phyloP scores from a whole-genome alignment of 1,284 basidiomycete species.

The Ceratobasidium sp. region DNA sequence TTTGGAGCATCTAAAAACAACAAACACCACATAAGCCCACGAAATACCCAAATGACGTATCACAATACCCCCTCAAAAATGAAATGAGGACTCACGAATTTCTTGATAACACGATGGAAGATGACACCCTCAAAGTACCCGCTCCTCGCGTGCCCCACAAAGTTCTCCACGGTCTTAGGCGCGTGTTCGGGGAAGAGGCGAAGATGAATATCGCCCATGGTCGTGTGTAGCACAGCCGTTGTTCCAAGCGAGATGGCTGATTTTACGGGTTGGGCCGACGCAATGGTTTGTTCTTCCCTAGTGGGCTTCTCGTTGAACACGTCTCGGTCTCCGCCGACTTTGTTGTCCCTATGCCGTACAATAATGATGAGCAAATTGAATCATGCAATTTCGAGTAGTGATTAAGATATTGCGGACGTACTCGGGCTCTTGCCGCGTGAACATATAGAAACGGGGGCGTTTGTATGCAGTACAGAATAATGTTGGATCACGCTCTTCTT shows the following conservation, averaged over 20 bases:
- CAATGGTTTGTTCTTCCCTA: conserved; percentile 93
- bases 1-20: conserved; percentile 86
- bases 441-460: conserved; percentile 95
- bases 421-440: conserved; percentile 92
- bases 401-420: conserved; percentile 56
- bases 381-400: background rate
- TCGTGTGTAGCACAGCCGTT: conserved; percentile 92
- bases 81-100: conserved; percentile 79
- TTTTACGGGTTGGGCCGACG: conserved; percentile 66
- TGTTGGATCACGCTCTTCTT: conserved; percentile 86
- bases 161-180: conserved; percentile 97
- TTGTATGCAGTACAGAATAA: conserved; percentile 95
- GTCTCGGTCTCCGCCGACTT: conserved; percentile 85
- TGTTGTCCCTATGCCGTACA: conserved; percentile 71
- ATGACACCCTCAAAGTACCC: conserved; percentile 94
- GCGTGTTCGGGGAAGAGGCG: conserved; percentile 91
- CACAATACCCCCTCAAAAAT: no score
- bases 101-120: conserved; percentile 98
- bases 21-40: background rate
- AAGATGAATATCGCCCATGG: conserved; percentile 92
- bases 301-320: conserved; percentile 99
- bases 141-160: conserved; percentile 91
- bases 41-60: background rate
- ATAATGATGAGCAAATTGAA: no score
- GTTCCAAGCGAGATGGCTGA: conserved; percentile 73